Evolutionary conservation across 441 rosid species (phyloP), one percentile per base, ranked within the genome.

Genomic region (Jatropha podagrica): DNA sequence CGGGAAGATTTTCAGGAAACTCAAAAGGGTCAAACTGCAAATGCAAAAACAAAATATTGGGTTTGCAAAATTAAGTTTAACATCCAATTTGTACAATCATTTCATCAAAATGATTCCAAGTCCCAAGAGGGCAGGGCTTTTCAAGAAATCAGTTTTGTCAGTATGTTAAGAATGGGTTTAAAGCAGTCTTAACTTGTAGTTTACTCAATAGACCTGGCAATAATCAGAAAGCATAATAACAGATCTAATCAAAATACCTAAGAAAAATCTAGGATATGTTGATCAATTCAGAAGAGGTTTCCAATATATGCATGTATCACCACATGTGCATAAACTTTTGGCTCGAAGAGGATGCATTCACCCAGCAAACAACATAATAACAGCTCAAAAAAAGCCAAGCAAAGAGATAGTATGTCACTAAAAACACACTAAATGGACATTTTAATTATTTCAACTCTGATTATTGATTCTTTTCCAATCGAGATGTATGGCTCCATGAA

Each of bases 1-100:
- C 99, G 14, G 95, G 97, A 66, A 93, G 93, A 72, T 75, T 83
- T 82, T 86, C 92, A 18, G 88, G 60, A 59, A 85, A 84, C 76
- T 89, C 95, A 37, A 63, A 63, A 37, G 79, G 65, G 78, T 86
- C 84, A 79, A 81, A 84, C 97, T 92, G 90, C 70, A 82, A 14
- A 64, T 26, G n/a, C 23, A 66, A 74, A 68, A 64, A 71, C 48
- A 71, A 40, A 12, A 56, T 65, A 49, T 37, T 62, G 67, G 42
- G 13, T 26, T 38, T 55, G 37, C 23, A 49, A 38, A 63, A 4
- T 18, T 23, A 52, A 10, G 23, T 15, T 41, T 42, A 52, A 69
- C 11, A 51, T 73, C 70, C 40, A 42, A 63, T 3, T 0, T 62
- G 65, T 27, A 62, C 60, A 27, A 44, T 11, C 59, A 17, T 66